Evolutionary conservation across 2,329 filamentous ascomycete genomes (phyloP), one percentile per base, ranked within the genome.

Genomic region (Colletotrichum cordylinicola): DNA sequence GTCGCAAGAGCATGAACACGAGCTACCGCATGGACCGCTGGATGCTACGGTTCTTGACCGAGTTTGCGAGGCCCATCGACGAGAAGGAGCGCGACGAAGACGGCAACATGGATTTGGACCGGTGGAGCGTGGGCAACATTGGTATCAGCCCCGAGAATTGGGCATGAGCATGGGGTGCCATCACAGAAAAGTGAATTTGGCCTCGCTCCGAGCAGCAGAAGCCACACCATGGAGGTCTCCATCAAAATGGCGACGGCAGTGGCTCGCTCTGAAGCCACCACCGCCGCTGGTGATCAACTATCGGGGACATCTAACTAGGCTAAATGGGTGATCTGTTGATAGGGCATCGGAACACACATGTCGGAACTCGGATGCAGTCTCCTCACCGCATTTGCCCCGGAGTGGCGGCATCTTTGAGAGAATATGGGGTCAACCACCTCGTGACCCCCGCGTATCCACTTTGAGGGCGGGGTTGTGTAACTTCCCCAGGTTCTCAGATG

Each of bases 21-120:
- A 83, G 81, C 55, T 87, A 87, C 76, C 78, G 82, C 18, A 81
- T 87, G 81, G 85, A 87, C 78, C 77, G 80, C 68, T 87, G 86
- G 86, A 84, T 87, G 83, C 79, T 87, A 35, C 80, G 81, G 8
- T 87, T 87, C 71, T 78, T 84, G 27, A 79, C 78, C 27, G 82
- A 82, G 60, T 84, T 84, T 70, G 81, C 81, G 6, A 74, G 80
- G 13, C 80, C 80, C 5, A 80, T 82, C 56, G 79, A 81, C 31
- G 81, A 81, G 68, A 82, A 79, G 71, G 80, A 81, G 66, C 80
- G 78, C 35, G 79, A 79, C 52, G 73, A 75, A 7, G 77, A 78
- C 5, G 71, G 71, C 2, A 64, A 55, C 31, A 71, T 78, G 60
- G 70, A 78, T 21, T 52, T 78, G 15, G 77, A 78, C 61, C 35